phyloP scores from a whole-genome alignment of 176 grass and related monocot species.

The Hsuehochloa calcarea region DNA sequence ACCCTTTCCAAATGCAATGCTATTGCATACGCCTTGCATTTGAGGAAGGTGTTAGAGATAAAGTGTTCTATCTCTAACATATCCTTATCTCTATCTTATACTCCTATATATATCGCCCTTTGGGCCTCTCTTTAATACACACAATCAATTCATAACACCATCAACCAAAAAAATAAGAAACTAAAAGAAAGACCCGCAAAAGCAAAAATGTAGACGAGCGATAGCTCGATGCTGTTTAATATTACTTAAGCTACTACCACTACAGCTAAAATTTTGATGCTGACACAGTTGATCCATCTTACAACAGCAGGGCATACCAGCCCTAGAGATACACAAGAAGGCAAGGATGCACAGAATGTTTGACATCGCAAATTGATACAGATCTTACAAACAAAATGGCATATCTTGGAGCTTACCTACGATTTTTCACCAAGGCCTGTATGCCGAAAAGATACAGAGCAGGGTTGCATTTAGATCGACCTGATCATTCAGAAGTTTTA shows the following conservation, averaged over 20 bases:
- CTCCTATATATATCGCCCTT: no score
- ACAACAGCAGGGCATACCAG: neutral
- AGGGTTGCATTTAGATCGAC: neutral
- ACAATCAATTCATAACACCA: no score
- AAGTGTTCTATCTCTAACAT: no score
- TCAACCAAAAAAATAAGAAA: neutral
- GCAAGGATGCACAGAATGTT: conserved; percentile 22
- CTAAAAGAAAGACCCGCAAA: neutral
- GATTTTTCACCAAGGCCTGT: neutral
- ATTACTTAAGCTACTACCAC: neutral
- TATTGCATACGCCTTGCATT: no score
- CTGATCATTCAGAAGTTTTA: conserved; percentile 21
- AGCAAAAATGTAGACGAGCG: neutral
- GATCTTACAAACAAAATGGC: neutral
- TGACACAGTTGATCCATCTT: conserved; percentile 10
- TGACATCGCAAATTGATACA: neutral
- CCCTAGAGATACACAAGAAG: conserved; percentile 15
- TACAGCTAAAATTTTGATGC: neutral
- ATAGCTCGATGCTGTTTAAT: neutral
- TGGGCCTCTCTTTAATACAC: no score
- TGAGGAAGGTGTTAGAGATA: no score
- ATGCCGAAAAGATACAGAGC: neutral
- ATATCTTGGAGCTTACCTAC: conserved; percentile 13
- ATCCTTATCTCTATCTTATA: no score
- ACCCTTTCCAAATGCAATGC: no score